Base-by-base conservation (phyloP, 495 filamentous ascomycete genomes). In the Darksidea phi region DNA sequence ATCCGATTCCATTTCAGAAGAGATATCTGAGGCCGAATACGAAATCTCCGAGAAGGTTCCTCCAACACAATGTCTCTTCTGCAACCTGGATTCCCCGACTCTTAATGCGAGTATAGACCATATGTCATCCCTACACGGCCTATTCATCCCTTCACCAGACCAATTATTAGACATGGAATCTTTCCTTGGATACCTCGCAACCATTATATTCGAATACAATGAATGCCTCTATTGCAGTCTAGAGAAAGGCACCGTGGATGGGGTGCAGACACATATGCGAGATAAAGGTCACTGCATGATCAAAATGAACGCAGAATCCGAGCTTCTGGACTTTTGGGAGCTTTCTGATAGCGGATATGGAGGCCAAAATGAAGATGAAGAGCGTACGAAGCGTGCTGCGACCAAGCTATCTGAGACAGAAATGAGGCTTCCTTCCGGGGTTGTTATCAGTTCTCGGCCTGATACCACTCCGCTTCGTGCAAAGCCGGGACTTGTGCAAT, bases 221-320 rank as follows among this genome's bases (percentile, higher is more conserved):
- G 64, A 70, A 57, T 70, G 67, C 52, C 65, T 70, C 28, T 67
- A 70, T 57, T 70, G 67, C 54, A 61, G 67, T 26, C 24, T 37
- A n/a, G 57, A 34, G 38, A 70, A 68, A 51, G 37, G 12, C 24
- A 57, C 67, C 0, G 46, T 49, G 8, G 20, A 38, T 24, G 47
- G 67, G 17, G 54, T 68, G 23, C 67, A 66, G 57, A 61, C 48
- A 7, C 67, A 70, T 52, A 70, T 70, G 67, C 34, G 50, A 6
- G 67, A 70, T 47, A 70, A 70, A 55, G 65, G 67, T 11, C 67
- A 70, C 37, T 70, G 67, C 45, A 23, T 65, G 2, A 48, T 70
- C 3, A 68, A 70, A 20, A 17, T 69, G 26, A 58, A 69, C 18
- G 4, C 48, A 5, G 63, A 66, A 58, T 52, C 66, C 12, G 66